Base-by-base conservation (phyloP, 805 yeast species). In the Starmerella floricola region DNA sequence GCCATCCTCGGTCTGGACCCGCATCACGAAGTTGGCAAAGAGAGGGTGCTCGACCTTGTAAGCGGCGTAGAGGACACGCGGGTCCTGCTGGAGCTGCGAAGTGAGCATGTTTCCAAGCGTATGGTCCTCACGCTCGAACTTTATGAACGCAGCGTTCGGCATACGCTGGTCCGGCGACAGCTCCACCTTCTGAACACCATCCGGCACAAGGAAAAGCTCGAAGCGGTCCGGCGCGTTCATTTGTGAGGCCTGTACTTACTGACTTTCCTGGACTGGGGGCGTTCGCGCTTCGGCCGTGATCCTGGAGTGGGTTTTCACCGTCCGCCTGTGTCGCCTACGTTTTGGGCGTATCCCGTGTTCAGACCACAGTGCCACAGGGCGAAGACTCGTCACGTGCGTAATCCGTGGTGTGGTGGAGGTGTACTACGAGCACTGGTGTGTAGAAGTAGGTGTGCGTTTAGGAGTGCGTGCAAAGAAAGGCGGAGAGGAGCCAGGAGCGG, bases 191-290 rank as follows among this genome's bases (percentile, higher is more conserved):
- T 88, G 81, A 41, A 84, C 93, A 41, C 98, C 97, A 62, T 91
- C 99, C n/a, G 96, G 97, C 55, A 91, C 71, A 54, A 91, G 75
- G 61, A 91, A 91, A 31, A 91, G 75, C 69, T 91, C 99, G 62
- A 88, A 91, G 72, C 98, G 79, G 67, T 91, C 98, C 64, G 99
- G 99, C 57, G 97, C 97, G 67, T 91, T 91, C 98, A 91, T 88
- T 29, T 13, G 21, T 17, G 34, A 15, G 34, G 5, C 21, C n/a
- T n/a, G n/a, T n/a, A n/a, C n/a, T n/a, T n/a, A n/a, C n/a, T n/a
- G n/a, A n/a, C n/a, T n/a, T n/a, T n/a, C n/a, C n/a, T n/a, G n/a
- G n/a, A n/a, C n/a, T n/a, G n/a, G n/a, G n/a, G n/a, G n/a, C n/a
- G n/a, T n/a, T n/a, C n/a, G n/a, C n/a, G n/a, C n/a, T n/a, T n/a